These are phyloP conservation scores for Scheffersomyces stipitis DNA, from an alignment of 805 yeast genomes.

Conservation along the genomic window DNA sequence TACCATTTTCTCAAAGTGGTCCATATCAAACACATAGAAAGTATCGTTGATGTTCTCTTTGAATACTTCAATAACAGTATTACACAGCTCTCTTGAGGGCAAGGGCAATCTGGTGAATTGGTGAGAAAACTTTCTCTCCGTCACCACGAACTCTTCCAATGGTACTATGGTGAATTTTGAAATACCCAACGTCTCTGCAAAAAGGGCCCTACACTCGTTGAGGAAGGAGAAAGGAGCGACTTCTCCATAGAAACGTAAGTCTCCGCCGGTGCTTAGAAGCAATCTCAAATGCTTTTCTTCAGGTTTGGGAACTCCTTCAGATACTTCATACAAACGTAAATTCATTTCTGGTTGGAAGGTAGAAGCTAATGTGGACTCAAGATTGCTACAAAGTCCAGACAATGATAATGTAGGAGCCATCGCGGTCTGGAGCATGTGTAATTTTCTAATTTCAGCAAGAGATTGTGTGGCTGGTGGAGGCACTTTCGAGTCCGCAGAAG, in stretches of 20 bases:
- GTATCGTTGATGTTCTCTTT: conserved; percentile 39
- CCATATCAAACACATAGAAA: conserved; percentile 39
- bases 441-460: no score
- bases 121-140: conserved; percentile 27
- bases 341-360: no score
- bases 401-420: no score
- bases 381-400: no score
- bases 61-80: conserved; percentile 20
- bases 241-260: conserved; percentile 41
- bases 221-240: conserved; percentile 41
- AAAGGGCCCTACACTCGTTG: conserved; percentile 39
- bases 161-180: conserved; percentile 40
- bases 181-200: conserved; percentile 26
- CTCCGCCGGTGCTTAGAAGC: conserved; percentile 34
- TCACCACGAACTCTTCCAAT: conserved; percentile 32
- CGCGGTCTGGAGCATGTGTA: no score
- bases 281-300: conserved; percentile 25
- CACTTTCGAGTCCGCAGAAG: no score
- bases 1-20: conserved; percentile 23
- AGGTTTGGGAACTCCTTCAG: conserved; percentile 13
- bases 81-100: conserved; percentile 7
- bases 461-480: no score
- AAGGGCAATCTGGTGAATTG: conserved; percentile 13
- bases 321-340: no score
- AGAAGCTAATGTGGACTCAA: no score